Conservation (phyloP, 106 monocot species). For the Platanthera guangdongensis region DNA sequence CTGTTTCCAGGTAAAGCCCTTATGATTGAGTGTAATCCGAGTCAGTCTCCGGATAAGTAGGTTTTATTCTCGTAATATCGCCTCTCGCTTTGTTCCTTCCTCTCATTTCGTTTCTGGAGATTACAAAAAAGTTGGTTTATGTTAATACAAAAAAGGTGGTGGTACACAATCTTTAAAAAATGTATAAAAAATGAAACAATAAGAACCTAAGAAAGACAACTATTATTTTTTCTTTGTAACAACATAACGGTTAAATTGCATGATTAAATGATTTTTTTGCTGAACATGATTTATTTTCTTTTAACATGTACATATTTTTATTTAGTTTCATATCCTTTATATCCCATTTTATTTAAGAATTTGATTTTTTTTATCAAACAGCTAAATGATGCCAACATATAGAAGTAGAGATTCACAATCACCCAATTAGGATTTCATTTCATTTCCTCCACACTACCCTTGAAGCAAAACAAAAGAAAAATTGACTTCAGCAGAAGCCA, state of each 20-base stretch:
- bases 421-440: too few species aligned
- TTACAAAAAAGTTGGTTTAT: not conserved
- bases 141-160: not conserved
- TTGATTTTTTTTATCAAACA: too few species aligned
- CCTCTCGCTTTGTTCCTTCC: constrained; percentile 66
- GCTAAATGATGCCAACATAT: too few species aligned
- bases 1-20: not conserved
- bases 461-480: not conserved
- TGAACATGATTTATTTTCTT: too few species aligned
- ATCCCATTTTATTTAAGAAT: too few species aligned
- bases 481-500: not conserved
- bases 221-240: too few species aligned
- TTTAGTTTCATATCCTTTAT: too few species aligned
- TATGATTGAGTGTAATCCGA: not conserved
- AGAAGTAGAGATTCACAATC: too few species aligned
- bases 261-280: too few species aligned
- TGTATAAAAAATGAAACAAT: not conserved
- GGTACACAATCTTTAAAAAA: not conserved
- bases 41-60: constrained; percentile 39
- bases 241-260: too few species aligned
- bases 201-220: not conserved
- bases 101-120: constrained; percentile 65
- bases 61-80: constrained; percentile 56
- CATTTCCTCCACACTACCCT: too few species aligned
- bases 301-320: too few species aligned